Conservation (phyloP, 1,139 yeast genomes). For the Pichia sp. region DNA sequence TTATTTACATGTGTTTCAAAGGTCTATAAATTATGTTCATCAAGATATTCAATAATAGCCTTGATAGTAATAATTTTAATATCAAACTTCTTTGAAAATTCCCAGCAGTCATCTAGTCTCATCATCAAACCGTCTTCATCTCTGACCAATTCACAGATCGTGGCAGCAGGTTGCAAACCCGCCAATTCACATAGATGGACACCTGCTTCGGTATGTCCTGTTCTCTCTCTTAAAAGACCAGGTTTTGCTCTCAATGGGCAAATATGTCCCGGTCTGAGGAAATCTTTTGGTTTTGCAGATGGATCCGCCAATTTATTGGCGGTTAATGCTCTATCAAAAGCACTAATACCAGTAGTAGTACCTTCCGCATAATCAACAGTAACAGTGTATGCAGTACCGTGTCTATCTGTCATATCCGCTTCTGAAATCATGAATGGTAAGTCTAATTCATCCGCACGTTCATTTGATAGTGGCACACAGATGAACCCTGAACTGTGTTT, state of each 20-base stretch:
- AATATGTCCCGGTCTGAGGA: conserved; percentile 88
- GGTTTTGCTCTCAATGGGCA: conserved; percentile 88
- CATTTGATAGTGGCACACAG: conserved; percentile 79
- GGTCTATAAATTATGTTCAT: conserved; percentile 11
- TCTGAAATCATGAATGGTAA: conserved; percentile 67
- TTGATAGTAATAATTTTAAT: conserved; percentile 78
- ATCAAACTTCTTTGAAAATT: conserved; percentile 53
- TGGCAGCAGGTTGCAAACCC: conserved; percentile 80
- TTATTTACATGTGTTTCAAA: no score
- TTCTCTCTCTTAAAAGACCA: conserved; percentile 71
- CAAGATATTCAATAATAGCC: conserved; percentile 54
- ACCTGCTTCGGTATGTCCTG: conserved; percentile 98
- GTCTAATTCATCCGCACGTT: conserved; percentile 69
- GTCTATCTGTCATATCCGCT: conserved; percentile 61
- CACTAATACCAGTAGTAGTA: conserved; percentile 97
- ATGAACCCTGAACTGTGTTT: conserved; percentile 87
- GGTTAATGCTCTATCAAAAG: conserved; percentile 87
- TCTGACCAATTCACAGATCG: conserved; percentile 87
- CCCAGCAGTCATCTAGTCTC: conserved; percentile 78
- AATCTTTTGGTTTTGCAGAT: conserved; percentile 47
- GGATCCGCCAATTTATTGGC: conserved; percentile 64
- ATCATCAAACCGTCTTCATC: conserved; percentile 96
- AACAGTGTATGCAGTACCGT: conserved; percentile 94
- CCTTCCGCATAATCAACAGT: conserved; percentile 81
- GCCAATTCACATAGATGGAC: conserved; percentile 78